phyloP scores from a whole-genome alignment of 176 grass and related monocot species.

The Raddia guianensis region DNA sequence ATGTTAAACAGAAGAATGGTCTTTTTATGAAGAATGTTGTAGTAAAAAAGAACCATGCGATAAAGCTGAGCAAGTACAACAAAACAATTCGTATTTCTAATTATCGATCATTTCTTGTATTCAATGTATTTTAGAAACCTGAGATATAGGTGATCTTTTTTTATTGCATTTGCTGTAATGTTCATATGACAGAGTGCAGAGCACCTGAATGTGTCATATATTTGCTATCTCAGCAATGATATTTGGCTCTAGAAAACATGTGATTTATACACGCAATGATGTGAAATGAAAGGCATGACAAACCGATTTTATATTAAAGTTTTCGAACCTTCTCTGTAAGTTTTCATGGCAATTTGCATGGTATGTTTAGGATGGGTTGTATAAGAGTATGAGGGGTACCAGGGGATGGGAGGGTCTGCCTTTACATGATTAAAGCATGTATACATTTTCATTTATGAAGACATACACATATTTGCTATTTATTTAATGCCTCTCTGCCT shows the following conservation, averaged over 20 bases:
- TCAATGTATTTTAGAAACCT: not conserved
- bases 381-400: not conserved
- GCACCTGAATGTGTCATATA: slow-evolving; percentile 17
- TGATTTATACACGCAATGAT: not conserved
- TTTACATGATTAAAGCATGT: not conserved
- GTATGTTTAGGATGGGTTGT: not conserved
- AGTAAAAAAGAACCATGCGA: not conserved
- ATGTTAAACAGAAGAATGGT: not conserved
- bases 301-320: slow-evolving; percentile 1
- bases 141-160: not conserved
- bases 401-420: not conserved
- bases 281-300: not conserved
- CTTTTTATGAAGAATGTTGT: not conserved
- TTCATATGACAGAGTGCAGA: not conserved
- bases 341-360: not conserved
- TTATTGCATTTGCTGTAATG: not conserved
- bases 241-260: slow-evolving; percentile 6
- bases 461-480: not conserved
- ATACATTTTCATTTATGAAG: slow-evolving; percentile 19
- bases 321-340: slow-evolving; percentile 2
- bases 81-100: not conserved
- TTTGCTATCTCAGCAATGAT: not conserved
- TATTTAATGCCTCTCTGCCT: not conserved
- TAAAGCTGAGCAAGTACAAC: not conserved
- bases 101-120: not conserved